These are phyloP conservation scores for Ceratorhiza oryzae-sativae DNA, from an alignment of 1,284 basidiomycete species.

Conservation along the genomic window DNA sequence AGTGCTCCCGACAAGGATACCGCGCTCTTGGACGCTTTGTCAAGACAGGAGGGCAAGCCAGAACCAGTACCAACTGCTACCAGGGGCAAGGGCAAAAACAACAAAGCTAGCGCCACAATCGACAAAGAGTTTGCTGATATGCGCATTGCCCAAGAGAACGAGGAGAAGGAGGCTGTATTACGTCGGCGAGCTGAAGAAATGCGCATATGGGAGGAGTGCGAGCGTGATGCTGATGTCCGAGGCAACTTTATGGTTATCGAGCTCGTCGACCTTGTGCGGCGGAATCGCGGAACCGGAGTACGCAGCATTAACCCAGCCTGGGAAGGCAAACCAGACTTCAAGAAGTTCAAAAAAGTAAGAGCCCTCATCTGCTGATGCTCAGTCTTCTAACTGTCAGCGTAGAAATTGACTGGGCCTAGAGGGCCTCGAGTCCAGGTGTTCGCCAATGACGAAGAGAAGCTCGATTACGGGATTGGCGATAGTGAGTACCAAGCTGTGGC, in stretches of 20 bases:
- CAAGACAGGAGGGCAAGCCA: conserved; percentile 1
- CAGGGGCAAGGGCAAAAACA: background rate
- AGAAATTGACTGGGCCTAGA: conserved; percentile 51
- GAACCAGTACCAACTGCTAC: background rate
- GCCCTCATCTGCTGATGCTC: background rate
- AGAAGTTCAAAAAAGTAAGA: conserved; percentile 83
- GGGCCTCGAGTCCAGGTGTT: conserved; percentile 61
- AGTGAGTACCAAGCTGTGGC: conserved; percentile 52
- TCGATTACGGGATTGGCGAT: conserved; percentile 64
- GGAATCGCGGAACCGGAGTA: conserved; percentile 35
- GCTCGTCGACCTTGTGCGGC: conserved; percentile 63
- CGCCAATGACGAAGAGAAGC: conserved; percentile 54
- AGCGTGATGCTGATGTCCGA: conserved; percentile 66
- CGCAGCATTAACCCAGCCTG: conserved; percentile 53
- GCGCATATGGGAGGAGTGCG: conserved; percentile 75
- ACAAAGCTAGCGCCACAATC: background rate
- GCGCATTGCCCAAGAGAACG: conserved; percentile 30
- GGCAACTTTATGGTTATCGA: conserved; percentile 89
- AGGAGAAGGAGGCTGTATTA: conserved; percentile 14
- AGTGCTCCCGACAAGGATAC: conserved; percentile 28
- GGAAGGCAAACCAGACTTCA: conserved; percentile 75
- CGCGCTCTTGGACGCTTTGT: conserved; percentile 14
- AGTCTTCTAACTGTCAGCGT: conserved; percentile 14
- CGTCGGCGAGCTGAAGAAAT: conserved; percentile 56
- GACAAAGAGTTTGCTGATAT: conserved; percentile 33